Evolutionary conservation across 2,329 filamentous ascomycete species (phyloP).

Genomic region (Apiospora saccharicola): DNA sequence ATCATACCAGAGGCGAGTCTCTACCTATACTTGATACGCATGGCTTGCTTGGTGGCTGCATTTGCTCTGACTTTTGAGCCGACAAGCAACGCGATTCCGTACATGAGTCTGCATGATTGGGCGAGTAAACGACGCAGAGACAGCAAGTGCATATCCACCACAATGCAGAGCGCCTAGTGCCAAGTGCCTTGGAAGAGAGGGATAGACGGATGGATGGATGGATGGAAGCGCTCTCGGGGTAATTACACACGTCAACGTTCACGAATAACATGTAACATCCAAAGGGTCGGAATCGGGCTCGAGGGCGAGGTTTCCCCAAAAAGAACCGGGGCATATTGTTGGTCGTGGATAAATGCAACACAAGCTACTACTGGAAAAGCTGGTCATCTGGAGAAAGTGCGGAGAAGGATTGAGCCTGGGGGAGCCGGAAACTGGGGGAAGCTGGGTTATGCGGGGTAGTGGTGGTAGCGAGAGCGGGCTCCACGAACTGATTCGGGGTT

Average conservation of each 20-base stretch:
- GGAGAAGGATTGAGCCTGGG: constrained; percentile 16
- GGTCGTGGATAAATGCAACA: constrained; percentile 13
- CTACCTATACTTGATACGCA: neutral
- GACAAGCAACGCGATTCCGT: neutral
- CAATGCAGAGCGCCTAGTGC: neutral
- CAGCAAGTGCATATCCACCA: neutral
- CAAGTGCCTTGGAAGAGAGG: neutral
- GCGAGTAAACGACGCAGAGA: neutral
- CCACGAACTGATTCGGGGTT: constrained; percentile 11
- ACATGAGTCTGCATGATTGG: constrained; percentile 6
- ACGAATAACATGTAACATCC: constrained; percentile 9
- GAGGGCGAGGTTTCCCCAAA: constrained; percentile 1
- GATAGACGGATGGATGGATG: neutral
- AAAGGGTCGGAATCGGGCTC: neutral
- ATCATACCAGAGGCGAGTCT: neutral
- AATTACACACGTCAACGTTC: neutral
- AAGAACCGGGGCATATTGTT: neutral
- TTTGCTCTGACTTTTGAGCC: neutral
- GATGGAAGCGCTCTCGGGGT: constrained; percentile 1
- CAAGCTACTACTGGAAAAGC: neutral
- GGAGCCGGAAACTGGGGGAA: neutral
- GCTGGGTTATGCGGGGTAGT: neutral
- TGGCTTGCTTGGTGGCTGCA: neutral
- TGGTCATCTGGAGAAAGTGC: constrained; percentile 7
- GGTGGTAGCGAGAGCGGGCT: neutral